Conservation (phyloP, 352 stramenopile species). For the Pythium brachiatum region DNA sequence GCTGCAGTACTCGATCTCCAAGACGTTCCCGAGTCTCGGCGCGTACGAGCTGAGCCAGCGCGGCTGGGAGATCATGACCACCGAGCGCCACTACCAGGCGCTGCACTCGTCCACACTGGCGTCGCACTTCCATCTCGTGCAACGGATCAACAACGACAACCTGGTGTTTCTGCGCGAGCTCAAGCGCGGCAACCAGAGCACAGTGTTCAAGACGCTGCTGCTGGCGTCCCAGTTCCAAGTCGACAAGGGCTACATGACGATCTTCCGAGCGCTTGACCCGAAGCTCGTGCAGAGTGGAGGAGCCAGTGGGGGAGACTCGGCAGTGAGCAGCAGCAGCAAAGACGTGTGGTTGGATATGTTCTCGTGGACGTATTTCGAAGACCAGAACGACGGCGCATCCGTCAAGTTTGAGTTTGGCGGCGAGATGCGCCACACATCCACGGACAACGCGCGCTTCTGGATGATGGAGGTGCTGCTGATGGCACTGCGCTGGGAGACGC, state of each 20-base stretch:
- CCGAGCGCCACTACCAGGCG: conserved; percentile 17
- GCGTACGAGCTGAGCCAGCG: conserved; percentile 45
- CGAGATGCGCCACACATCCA: conserved; percentile 17
- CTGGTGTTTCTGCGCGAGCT: conserved; percentile 63
- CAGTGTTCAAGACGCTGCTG: conserved; percentile 52
- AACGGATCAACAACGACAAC: conserved; percentile 52
- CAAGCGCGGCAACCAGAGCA: conserved; percentile 29
- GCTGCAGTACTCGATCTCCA: conserved; percentile 65
- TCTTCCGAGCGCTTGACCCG: conserved; percentile 60
- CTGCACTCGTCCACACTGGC: conserved; percentile 25
- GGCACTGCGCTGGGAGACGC: conserved; percentile 59
- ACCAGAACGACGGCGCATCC: conserved; percentile 6
- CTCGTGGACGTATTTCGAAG: conserved; percentile 22
- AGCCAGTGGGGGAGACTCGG: background rate
- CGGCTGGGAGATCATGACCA: conserved; percentile 58
- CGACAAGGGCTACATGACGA: conserved; percentile 53
- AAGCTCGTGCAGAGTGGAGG: conserved; percentile 28
- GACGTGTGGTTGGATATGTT: conserved; percentile 51
- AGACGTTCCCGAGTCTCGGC: conserved; percentile 37
- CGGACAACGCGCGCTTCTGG: conserved; percentile 49
- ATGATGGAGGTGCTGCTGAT: conserved; percentile 69
- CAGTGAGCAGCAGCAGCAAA: conserved; percentile 5
- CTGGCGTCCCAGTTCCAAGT: conserved; percentile 57
- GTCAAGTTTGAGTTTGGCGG: conserved; percentile 60
- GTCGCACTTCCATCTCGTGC: conserved; percentile 44